A percentile compares a stretch with the other conserved stretches of the same genome.
phyloP scores from a whole-genome alignment of 2,329 filamentous ascomycete genomes.

The Alternaria angustiovoidea region DNA sequence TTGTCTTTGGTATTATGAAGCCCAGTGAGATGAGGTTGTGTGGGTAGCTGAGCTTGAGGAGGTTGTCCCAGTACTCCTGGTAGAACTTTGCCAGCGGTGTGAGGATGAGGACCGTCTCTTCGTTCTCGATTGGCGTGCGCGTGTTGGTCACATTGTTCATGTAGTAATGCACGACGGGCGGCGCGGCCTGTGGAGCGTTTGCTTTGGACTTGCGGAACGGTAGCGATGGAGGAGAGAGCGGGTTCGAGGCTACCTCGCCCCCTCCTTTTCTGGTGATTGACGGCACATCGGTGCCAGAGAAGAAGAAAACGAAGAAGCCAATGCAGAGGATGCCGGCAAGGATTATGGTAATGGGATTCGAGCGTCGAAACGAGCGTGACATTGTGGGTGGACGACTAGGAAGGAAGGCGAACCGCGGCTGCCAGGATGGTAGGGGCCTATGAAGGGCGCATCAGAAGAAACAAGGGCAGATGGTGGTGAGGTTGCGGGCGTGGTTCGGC shows the following conservation, averaged over 20 bases:
- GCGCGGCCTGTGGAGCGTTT: conserved; percentile 68
- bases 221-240: conserved; percentile 76
- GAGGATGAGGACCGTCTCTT: conserved; percentile 87
- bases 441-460: conserved; percentile 44
- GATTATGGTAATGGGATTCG: conserved; percentile 77
- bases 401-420: conserved; percentile 40
- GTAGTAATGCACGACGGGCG: conserved; percentile 90
- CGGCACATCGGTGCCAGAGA: conserved; percentile 67
- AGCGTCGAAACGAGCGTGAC: conserved; percentile 77
- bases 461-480: conserved; percentile 21
- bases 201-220: conserved; percentile 72
- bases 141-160: conserved; percentile 94
- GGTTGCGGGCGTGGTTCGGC: conserved; percentile 27
- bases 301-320: conserved; percentile 65
- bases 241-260: conserved; percentile 69
- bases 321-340: conserved; percentile 76
- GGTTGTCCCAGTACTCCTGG: conserved; percentile 93
- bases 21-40: conserved; percentile 94
- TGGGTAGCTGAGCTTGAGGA: conserved; percentile 83
- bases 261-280: conserved; percentile 59
- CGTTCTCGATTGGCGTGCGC: conserved; percentile 75
- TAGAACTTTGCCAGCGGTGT: conserved; percentile 96
- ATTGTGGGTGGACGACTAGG: conserved; percentile 48
- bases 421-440: conserved; percentile 40
- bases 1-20: conserved; percentile 94